Base-by-base conservation (phyloP, 805 yeast genomes). In the Wickerhamiella allomyrinae region DNA sequence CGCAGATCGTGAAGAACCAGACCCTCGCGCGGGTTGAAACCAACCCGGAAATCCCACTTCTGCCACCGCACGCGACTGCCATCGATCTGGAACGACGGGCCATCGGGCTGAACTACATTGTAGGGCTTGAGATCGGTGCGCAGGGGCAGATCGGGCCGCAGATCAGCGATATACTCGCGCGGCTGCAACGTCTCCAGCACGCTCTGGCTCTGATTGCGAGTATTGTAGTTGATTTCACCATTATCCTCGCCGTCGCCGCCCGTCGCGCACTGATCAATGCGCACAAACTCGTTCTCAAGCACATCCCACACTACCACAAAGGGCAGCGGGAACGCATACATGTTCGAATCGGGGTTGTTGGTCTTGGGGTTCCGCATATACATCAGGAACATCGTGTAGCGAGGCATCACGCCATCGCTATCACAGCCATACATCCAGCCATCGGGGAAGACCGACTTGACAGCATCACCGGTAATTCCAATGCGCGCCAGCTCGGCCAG, bases 401-500 rank as follows among this genome's bases (percentile, higher is more conserved):
- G 53, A n/a, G 61, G 60, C 40, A 47, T 39, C 20, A 45, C 44
- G 7, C 44, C 55, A 55, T 77, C 82, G 46, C 69, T 62, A 56
- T 78, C 85, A 25, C 85, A 77, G 54, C 89, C 93, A 58, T 82
- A 80, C 70, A 80, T 82, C 93, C 94, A 82, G 41, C 51, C 50
- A 23, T 52, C 56, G 13, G 56, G 55, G 5, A 49, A 38, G 5
- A 52, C 46, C 14, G 41, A 41, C 45, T 46, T 41, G 45, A 49
- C 27, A 22, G 40, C 44, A 24, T 45, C 44, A 19, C 43, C 47
- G 15, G 47, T 44, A 17, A 51, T 43, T 5, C 51, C 86, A 10
- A 96, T 95, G 59, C 87, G 95, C 60, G 81, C 85, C 64, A 91
- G 69, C 48, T 89, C 86, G 40, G 77, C 71, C 43, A 80, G 84